These are phyloP conservation scores for Leonotis leonurus DNA, from an alignment of 257 asterid species.

Conservation along the genomic window DNA sequence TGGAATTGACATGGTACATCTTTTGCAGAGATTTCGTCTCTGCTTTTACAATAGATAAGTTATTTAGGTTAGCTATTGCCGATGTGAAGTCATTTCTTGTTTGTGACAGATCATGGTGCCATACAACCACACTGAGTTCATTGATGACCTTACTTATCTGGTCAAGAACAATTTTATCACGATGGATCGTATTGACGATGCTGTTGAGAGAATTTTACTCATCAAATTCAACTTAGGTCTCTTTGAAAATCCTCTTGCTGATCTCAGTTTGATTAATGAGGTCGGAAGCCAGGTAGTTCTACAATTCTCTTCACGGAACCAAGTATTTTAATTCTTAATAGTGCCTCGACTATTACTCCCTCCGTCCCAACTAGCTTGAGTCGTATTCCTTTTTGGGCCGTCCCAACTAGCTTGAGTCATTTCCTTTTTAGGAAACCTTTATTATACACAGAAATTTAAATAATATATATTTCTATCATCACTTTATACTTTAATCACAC, in stretches of 20 bases:
- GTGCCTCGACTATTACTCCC: not conserved
- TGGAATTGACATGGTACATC: slow-evolving; percentile 74
- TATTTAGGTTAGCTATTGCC: slow-evolving; percentile 3
- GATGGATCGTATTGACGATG: slow-evolving; percentile 77
- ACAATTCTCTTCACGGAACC: not conserved
- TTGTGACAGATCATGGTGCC: slow-evolving; percentile 73
- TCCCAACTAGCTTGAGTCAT: no score
- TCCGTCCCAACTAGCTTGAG: no score
- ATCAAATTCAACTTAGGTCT: slow-evolving; percentile 86
- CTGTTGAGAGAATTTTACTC: slow-evolving; percentile 64
- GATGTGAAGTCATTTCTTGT: slow-evolving; percentile 7
- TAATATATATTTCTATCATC: no score
- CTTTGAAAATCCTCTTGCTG: slow-evolving; percentile 79
- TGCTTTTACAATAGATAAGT: not conserved
- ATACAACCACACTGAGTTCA: slow-evolving; percentile 65
- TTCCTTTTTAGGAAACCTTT: no score
- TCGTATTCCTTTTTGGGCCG: no score
- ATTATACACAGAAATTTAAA: no score
- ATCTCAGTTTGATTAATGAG: slow-evolving; percentile 63
- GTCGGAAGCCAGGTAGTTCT: slow-evolving; percentile 68
- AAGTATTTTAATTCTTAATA: not conserved
- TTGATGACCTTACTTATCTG: slow-evolving; percentile 57
- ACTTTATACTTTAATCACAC: no score
- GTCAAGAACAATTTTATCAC: slow-evolving; percentile 54
- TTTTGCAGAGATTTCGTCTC: slow-evolving; percentile 2